Conservation (phyloP, 2,329 filamentous ascomycete genomes). For the Penicillium brevicompactum region DNA sequence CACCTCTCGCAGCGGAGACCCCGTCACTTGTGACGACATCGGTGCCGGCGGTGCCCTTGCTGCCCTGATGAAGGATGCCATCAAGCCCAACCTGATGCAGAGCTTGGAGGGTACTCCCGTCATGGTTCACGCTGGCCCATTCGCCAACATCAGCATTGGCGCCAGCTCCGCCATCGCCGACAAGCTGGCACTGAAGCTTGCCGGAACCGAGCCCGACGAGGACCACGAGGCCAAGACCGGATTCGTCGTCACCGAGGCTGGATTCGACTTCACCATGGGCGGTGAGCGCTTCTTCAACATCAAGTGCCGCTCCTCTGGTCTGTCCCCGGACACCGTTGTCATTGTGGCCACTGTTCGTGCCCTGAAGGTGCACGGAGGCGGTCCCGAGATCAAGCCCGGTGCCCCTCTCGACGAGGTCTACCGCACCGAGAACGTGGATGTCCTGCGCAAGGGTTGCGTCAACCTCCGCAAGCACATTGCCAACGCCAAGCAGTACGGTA, state of each 20-base stretch:
- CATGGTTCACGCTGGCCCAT: constrained; percentile 95
- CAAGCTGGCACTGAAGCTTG: constrained; percentile 92
- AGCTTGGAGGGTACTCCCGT: constrained; percentile 95
- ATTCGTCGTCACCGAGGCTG: constrained; percentile 94
- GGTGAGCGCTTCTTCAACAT: constrained; percentile 99
- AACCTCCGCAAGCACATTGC: constrained; percentile 94
- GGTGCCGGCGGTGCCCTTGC: constrained; percentile 90
- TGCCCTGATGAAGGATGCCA: constrained; percentile 94
- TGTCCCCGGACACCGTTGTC: constrained; percentile 90
- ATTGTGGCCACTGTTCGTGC: constrained; percentile 94
- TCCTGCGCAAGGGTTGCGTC: constrained; percentile 85
- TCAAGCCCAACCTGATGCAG: constrained; percentile 99
- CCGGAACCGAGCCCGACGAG: constrained; percentile 90
- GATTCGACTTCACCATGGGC: constrained; percentile 99
- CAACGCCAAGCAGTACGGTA: constrained; percentile 85
- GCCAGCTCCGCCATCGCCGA: constrained; percentile 95
- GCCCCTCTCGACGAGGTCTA: constrained; percentile 85
- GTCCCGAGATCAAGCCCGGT: constrained; percentile 88
- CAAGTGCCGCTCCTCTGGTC: constrained; percentile 93
- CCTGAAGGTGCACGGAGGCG: constrained; percentile 94
- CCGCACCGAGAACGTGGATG: constrained; percentile 88
- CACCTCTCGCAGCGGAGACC: constrained; percentile 79
- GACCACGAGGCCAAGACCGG: constrained; percentile 79
- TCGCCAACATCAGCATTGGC: constrained; percentile 97
- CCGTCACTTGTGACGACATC: constrained; percentile 94